Evolutionary conservation across 2,329 filamentous ascomycete species (phyloP).

Genomic region (Alternaria rosae): DNA sequence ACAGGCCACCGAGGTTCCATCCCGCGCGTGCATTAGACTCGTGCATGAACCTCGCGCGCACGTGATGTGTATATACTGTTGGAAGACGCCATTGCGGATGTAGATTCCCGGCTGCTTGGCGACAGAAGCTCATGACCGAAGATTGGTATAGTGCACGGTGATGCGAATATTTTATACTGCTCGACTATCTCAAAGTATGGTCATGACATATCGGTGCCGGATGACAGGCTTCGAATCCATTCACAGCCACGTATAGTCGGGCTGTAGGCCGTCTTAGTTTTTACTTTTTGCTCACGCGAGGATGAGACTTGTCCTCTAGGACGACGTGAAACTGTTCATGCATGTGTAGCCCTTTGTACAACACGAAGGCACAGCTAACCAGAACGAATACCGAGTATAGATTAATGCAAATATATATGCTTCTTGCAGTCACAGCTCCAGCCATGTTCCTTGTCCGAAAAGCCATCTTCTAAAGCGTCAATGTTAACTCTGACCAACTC

Average conservation of each 20-base stretch:
- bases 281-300: accelerated
- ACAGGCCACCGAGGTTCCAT: not conserved
- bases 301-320: accelerated
- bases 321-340: accelerated
- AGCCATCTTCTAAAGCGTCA: not conserved
- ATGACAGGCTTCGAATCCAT: not conserved
- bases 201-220: not conserved
- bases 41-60: not conserved
- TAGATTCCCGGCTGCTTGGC: not conserved
- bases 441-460: not conserved
- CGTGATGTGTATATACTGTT: not conserved
- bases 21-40: not conserved
- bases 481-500: accelerated
- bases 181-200: not conserved
- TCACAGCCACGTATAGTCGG: not conserved
- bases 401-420: not conserved
- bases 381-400: not conserved
- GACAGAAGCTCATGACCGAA: no score
- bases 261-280: not conserved
- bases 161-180: not conserved
- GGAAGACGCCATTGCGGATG: not conserved
- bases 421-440: not conserved
- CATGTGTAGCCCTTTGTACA: not conserved
- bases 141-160: not conserved
- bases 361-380: accelerated